These are phyloP conservation scores for Ophiostoma perfectum DNA, from an alignment of 2,329 filamentous ascomycete species.

Conservation along the genomic window DNA sequence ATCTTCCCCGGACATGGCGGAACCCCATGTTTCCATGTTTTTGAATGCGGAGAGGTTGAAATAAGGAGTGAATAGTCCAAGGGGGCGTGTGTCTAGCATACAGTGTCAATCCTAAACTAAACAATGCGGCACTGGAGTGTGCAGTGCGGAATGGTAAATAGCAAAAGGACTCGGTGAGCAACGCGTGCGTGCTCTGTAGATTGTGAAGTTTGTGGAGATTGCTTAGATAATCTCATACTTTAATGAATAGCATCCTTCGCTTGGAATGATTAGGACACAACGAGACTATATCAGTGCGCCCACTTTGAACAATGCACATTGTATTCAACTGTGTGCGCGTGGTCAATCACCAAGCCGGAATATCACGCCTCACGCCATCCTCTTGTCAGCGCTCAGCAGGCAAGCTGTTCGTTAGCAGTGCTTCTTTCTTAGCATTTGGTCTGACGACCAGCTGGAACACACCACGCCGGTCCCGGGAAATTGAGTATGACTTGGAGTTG, in stretches of 20 bases:
- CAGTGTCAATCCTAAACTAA: background rate
- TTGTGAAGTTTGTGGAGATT: background rate
- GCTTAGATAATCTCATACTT: too few species aligned
- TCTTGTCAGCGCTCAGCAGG: background rate
- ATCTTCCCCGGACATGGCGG: background rate
- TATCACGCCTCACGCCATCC: background rate
- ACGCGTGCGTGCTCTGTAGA: background rate
- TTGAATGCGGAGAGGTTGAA: background rate
- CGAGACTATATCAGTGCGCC: too few species aligned
- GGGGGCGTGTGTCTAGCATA: slow-evolving; percentile 2
- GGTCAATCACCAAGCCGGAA: too few species aligned
- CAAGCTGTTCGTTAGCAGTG: background rate
- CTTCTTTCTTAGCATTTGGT: background rate
- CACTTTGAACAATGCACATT: too few species aligned
- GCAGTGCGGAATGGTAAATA: slow-evolving; percentile 9
- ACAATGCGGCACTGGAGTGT: background rate
- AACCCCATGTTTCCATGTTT: background rate
- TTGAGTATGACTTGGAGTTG: background rate
- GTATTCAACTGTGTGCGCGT: too few species aligned
- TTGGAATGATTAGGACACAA: too few species aligned
- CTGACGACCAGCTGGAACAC: background rate
- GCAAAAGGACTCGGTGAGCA: background rate
- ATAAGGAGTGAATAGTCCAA: background rate
- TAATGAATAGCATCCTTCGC: too few species aligned
- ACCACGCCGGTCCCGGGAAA: background rate